Conservation (phyloP, 2,329 filamentous ascomycete species). For the Fusarium chlamydosporum region DNA sequence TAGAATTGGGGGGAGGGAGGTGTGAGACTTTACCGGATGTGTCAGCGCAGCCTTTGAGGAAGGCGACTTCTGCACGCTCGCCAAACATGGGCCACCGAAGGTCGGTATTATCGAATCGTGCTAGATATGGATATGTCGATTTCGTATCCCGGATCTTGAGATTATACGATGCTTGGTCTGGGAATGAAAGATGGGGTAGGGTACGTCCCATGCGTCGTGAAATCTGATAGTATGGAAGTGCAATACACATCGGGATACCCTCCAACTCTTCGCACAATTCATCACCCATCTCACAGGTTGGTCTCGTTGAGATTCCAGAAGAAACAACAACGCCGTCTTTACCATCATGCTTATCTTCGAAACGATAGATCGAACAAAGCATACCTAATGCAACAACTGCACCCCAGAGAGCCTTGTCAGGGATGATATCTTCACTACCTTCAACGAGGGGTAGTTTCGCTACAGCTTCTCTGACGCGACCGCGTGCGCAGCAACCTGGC, state of each 20-base stretch:
- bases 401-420: constrained; percentile 67
- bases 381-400: constrained; percentile 67
- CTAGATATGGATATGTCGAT: constrained; percentile 65
- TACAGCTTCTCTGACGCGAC: constrained; percentile 65
- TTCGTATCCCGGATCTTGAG: constrained; percentile 64
- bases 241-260: constrained; percentile 64
- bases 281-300: constrained; percentile 63
- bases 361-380: constrained; percentile 67
- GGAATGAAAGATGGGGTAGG: constrained; percentile 66
- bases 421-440: constrained; percentile 64
- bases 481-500: constrained; percentile 65
- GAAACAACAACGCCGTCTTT: constrained; percentile 62
- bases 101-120: constrained; percentile 67
- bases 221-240: constrained; percentile 65
- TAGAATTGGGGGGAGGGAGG: rapidly evolving
- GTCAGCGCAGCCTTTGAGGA: constrained; percentile 65
- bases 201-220: constrained; percentile 66
- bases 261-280: constrained; percentile 65
- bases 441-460: constrained; percentile 64
- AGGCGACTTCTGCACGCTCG: constrained; percentile 65
- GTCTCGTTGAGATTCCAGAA: constrained; percentile 52
- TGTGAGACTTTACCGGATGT: constrained; percentile 50
- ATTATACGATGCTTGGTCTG: constrained; percentile 68
- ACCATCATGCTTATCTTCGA: constrained; percentile 66
- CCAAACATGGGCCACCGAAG: constrained; percentile 69